Base-by-base conservation (phyloP, 345 rosid species). In the Mallotus nudiflorus region DNA sequence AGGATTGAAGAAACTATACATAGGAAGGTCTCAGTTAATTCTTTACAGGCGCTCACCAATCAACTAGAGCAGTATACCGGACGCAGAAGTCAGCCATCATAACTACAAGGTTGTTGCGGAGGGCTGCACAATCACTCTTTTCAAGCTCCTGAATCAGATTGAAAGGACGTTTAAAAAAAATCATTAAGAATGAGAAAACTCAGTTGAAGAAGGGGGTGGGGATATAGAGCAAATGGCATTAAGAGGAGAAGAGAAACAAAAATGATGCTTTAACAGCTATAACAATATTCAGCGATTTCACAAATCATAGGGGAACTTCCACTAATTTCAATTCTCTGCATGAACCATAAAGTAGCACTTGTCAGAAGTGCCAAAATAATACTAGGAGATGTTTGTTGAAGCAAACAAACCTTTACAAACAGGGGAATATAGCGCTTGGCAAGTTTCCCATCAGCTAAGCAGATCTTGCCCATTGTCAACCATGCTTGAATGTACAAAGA, bases 401-500 rank as follows among this genome's bases (percentile, higher is more conserved):
- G 65, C 27, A 50, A 65, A 49, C 72, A 44, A 69, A 90, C 98
- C 97, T 94, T 93, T 71, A 93, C 91, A 84, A 94, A 94, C 74
- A 91, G 80, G 61, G 93, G 97, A 79, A 91, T 90, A 64, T 91
- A 88, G 45, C 86, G 74, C 81, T 94, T 94, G 20, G 96, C 98
- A 74, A 90, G 93, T 75, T 90, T 90, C 73, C 84, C 96, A 61
- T 84, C 97, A 6, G 91, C 93, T 50, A 91, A 84, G 84, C 97
- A 94, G 61, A 91, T 80, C 82, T 94, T 94, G 72, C 95, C 97
- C 97, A 94, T 84, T 40, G 96, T 83, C 78, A 91, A 73, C 98
- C 98, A 91, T 44, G 92, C 89, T 78, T 87, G 97, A 66, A 87
- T 84, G 70, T 88, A 91, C 69, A 91, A 75, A 62, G 93, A 80